Conservation (phyloP, 305 asterid species). For the Fraxinus xanthoxyloides region DNA sequence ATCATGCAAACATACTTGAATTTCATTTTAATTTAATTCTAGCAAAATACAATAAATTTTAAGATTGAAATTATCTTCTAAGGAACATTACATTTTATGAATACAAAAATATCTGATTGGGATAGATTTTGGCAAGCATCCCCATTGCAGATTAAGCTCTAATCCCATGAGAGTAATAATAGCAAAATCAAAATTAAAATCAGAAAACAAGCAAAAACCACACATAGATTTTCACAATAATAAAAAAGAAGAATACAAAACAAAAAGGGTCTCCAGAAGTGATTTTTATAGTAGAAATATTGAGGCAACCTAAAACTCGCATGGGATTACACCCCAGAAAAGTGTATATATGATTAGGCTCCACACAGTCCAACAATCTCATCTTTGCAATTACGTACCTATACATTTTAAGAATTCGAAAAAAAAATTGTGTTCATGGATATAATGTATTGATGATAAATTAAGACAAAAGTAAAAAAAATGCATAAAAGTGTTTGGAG, state of each 20-base stretch:
- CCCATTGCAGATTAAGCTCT: background rate
- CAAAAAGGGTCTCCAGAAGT: background rate
- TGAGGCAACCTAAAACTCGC: background rate
- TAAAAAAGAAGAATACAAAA: background rate
- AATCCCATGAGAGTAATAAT: background rate
- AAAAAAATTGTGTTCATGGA: background rate
- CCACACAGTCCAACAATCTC: background rate
- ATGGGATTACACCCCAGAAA: background rate
- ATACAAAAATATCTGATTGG: background rate
- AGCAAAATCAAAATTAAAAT: background rate
- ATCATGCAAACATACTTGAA: conserved; percentile 6
- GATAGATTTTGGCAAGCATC: background rate
- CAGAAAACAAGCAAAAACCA: background rate
- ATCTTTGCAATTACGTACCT: background rate
- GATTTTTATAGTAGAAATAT: background rate
- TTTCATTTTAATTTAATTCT: background rate
- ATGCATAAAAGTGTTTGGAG: background rate
- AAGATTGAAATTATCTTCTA: background rate
- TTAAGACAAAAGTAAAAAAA: background rate
- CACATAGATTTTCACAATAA: background rate
- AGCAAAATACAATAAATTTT: background rate
- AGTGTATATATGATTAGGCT: background rate
- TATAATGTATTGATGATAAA: conserved; percentile 3
- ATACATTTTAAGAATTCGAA: background rate
- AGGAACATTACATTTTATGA: background rate